Conservation (phyloP, 306 rosid species). For the Trifolium pratense region DNA sequence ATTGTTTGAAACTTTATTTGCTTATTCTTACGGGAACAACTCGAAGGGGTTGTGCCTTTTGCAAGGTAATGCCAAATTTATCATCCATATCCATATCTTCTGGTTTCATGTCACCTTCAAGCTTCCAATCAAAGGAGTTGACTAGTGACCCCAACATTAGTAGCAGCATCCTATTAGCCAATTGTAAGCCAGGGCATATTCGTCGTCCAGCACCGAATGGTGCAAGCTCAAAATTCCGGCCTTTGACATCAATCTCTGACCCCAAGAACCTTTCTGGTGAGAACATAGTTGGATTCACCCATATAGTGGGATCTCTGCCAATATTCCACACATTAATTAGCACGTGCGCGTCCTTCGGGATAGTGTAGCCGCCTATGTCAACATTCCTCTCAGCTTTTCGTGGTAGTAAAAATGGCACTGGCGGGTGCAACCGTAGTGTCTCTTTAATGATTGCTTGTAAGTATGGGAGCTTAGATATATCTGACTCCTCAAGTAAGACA, state of each 20-base stretch:
- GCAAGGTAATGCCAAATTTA: conserved; percentile 39
- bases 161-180: conserved; percentile 39
- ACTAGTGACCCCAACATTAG: conserved; percentile 35
- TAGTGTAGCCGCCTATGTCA: conserved; percentile 25
- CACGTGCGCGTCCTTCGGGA: conserved; percentile 41
- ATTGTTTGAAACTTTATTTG: neutral
- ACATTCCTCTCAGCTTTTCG: conserved; percentile 38
- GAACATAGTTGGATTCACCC: conserved; percentile 36
- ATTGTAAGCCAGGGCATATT: conserved; percentile 22
- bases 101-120: conserved; percentile 10
- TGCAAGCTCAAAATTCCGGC: conserved; percentile 34
- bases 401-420: conserved; percentile 39
- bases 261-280: conserved; percentile 37
- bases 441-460: conserved; percentile 34
- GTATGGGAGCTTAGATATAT: conserved; percentile 19
- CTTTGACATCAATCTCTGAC: conserved; percentile 35
- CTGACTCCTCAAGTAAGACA: conserved; percentile 28
- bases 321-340: conserved; percentile 38
- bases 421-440: conserved; percentile 37
- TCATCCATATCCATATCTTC: conserved; percentile 33
- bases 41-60: conserved; percentile 33
- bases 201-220: conserved; percentile 37
- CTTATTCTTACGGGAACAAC: conserved; percentile 14
- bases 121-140: conserved; percentile 45
- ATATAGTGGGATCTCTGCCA: conserved; percentile 26